Evolutionary conservation across 2,329 filamentous ascomycete genomes (phyloP), one percentile per base, ranked within the genome.

Genomic region (Monosporascus sp.): DNA sequence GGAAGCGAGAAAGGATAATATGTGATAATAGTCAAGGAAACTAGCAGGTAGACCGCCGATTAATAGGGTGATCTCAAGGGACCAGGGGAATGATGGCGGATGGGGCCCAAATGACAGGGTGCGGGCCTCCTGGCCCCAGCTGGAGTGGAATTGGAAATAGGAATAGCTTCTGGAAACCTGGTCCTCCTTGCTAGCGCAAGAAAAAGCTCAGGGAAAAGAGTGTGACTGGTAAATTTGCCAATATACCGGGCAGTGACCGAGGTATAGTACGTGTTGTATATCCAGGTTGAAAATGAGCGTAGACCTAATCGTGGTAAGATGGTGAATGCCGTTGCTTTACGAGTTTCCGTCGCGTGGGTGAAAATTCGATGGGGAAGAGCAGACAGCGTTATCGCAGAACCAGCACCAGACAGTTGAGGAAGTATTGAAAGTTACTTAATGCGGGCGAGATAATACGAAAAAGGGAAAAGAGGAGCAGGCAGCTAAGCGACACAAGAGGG

Each of bases 151-250:
- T 46, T 26, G 31, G 43, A 58, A 62, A 61, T 62, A 56, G 58
- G 61, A 31, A 60, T 60, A 65, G 63, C 62, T 68, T 67, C 65
- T 68, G 62, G 65, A 68, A 68, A 65, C 68, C 63, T 64, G 63
- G 58, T 58, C 59, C 60, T 64, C 61, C 63, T 61, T 66, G 59
- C 66, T 68, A 68, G 65, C 63, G 63, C 65, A 64, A 61, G 60
- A 63, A 60, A 65, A 62, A 41, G 57, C 54, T 48, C 51, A 55
- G 60, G 60, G 55, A 55, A 54, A 55, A 60, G 56, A 64, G 63
- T 67, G 59, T 62, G 63, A 67, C 61, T 66, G 66, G 67, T 62
- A 59, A 37, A 49, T 44, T 52, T 47, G 44, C 48, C 50, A 47
- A 63, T 56, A 58, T 62, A 61, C 43, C 37, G 47, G 31, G 22